phyloP scores from a whole-genome alignment of 2,329 filamentous ascomycete genomes.

The Cephalotrichum gorgonifer region DNA sequence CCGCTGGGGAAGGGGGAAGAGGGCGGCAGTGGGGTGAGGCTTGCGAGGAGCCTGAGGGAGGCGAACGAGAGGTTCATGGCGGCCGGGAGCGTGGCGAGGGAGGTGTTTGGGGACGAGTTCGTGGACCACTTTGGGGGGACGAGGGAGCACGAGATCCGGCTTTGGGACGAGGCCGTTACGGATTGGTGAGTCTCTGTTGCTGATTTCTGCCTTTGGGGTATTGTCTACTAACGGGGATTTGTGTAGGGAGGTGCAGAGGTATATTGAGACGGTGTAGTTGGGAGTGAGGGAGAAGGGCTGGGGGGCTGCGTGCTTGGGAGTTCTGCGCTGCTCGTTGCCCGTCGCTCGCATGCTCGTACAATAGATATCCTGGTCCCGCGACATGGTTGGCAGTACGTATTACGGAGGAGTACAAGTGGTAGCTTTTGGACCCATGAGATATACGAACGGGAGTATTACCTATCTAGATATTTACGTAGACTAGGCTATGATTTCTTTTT shows the following conservation, averaged over 20 bases:
- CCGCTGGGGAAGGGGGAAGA: slow-evolving; percentile 80
- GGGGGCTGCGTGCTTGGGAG: too few relatives aligned
- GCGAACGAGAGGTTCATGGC: slow-evolving; percentile 70
- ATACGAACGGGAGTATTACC: too few relatives aligned
- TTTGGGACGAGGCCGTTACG: slow-evolving; percentile 94
- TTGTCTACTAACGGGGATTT: background rate
- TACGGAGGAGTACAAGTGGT: too few relatives aligned
- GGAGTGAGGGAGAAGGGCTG: background rate
- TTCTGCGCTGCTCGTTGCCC: background rate
- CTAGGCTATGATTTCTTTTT: too few relatives aligned
- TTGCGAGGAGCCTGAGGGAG: slow-evolving; percentile 79
- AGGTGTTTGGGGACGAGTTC: slow-evolving; percentile 90
- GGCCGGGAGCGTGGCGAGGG: slow-evolving; percentile 75
- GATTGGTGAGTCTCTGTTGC: slow-evolving; percentile 62
- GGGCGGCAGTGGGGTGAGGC: slow-evolving; percentile 52
- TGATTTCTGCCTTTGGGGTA: slow-evolving; percentile 6
- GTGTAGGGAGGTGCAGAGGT: slow-evolving; percentile 64
- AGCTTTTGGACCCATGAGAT: too few relatives aligned
- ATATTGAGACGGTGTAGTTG: slow-evolving; percentile 61
- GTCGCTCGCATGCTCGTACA: background rate
- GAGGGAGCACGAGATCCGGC: slow-evolving; percentile 75
- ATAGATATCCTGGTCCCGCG: background rate
- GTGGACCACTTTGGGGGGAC: slow-evolving; percentile 94
- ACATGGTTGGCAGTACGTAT: too few relatives aligned
- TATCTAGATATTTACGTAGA: too few relatives aligned